phyloP scores from a whole-genome alignment of 2,329 filamentous ascomycete species.

The Fusarium humuli region DNA sequence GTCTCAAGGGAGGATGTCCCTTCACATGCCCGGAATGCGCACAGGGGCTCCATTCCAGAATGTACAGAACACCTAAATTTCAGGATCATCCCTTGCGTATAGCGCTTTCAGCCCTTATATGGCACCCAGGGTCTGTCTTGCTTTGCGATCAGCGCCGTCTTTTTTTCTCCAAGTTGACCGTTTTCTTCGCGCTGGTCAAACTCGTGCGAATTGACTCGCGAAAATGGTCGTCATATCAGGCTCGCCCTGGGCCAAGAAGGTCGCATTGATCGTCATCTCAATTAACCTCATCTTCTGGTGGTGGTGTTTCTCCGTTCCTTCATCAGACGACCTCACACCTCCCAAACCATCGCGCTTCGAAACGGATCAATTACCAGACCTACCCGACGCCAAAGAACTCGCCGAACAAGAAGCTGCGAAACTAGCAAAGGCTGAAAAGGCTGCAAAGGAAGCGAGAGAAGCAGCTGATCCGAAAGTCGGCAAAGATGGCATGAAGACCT shows the following conservation, averaged over 20 bases:
- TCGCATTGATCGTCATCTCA: conserved; percentile 11
- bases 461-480: not conserved
- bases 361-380: not conserved
- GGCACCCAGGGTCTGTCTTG: conserved; percentile 2
- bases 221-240: conserved; percentile 34
- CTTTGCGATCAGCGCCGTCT: conserved; percentile 2
- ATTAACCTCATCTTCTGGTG: conserved; percentile 27
- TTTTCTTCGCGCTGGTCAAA: not conserved
- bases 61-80: not conserved
- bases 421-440: not conserved
- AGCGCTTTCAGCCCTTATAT: conserved; percentile 22
- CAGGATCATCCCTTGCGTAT: conserved; percentile 30
- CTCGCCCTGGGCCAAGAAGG: conserved; percentile 30
- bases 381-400: not conserved
- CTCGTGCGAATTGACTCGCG: not conserved
- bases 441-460: not conserved
- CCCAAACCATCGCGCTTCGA: not conserved
- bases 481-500: conserved; percentile 5
- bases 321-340: conserved; percentile 1
- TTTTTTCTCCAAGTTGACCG: not conserved
- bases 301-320: conserved; percentile 1
- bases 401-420: not conserved
- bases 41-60: conserved; percentile 36
- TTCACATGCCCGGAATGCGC: conserved; percentile 25
- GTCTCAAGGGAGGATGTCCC: conserved; percentile 26